Base-by-base conservation (phyloP, 306 rosid species). In the Rubus parviflorus region DNA sequence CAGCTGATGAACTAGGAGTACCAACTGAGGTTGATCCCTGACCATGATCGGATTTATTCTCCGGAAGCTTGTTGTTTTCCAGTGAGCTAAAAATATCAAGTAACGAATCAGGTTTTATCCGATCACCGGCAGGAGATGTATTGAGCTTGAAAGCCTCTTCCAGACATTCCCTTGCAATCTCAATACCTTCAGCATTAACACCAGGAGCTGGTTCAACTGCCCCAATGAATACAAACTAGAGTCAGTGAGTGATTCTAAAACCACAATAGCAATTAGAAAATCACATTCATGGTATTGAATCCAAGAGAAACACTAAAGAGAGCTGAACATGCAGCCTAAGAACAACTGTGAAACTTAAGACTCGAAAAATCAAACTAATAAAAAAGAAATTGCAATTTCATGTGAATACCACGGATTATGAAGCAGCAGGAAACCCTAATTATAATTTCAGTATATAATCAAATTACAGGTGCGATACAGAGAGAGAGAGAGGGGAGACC, bases 161-260 rank as follows among this genome's bases (percentile, higher is more conserved):
- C 85, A 94, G 83, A 79, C 97, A 92, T 87, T 92, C 97, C 75
- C 72, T 88, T 17, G 89, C 97, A 79, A 94, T 96, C 81, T 92
- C 95, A 80, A 94, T 80, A 75, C 95, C 94, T 75, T 94, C 98
- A 62, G 74, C 68, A 84, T 92, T 96, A 81, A 83, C 88, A 47
- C 82, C 92, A 20, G 87, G 80, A 45, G 82, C 88, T 4, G 88
- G 89, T 73, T 94, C 97, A 68, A 94, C 98, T 94, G 87, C 77
- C 75, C 69, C 81, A 80, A 30, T 70, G 3, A 38, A 78, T 54
- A 68, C 77, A 76, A 79, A 66, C 23, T 56, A 47, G 19, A 43
- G 35, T 56, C 54, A 73, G 37, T 49, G 14, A 70, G 19, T 52
- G 19, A 58, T 54, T 22, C 17, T 30, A 23, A 43, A 35, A 20